These are phyloP conservation scores for Cystobasidiaceae sp. DNA, from an alignment of 1,284 basidiomycete genomes.

Conservation along the genomic window DNA sequence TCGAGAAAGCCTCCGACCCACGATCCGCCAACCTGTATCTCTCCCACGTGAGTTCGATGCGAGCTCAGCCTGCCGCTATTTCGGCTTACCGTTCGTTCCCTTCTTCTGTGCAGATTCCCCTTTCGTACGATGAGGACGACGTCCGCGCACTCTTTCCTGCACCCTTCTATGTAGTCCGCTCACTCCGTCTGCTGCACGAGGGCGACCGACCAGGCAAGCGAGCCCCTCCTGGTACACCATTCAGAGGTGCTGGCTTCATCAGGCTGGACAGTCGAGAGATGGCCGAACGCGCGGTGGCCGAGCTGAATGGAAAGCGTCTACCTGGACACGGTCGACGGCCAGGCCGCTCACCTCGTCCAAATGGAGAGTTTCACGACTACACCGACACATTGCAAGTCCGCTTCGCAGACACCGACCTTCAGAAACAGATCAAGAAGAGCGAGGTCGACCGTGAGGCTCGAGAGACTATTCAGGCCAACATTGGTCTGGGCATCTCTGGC, in stretches of 20 bases:
- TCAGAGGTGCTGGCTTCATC: conserved; percentile 23
- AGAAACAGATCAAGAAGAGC: conserved; percentile 15
- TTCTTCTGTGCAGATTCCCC: conserved; percentile 10
- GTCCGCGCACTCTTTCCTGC: conserved; percentile 13
- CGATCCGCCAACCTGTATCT: conserved; percentile 21
- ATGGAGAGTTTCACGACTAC: neutral
- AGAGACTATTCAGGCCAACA: neutral
- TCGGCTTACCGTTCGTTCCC: neutral
- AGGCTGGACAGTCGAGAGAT: conserved; percentile 8
- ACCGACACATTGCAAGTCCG: conserved; percentile 20
- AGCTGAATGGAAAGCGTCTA: conserved; percentile 24
- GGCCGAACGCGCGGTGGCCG: conserved; percentile 15
- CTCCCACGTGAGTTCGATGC: neutral
- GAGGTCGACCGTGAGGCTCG: neutral
- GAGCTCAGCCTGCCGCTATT: neutral
- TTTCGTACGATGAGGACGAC: conserved; percentile 23
- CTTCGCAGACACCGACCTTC: conserved; percentile 26
- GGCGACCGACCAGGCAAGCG: conserved; percentile 17
- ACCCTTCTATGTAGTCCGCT: neutral
- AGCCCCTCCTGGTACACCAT: neutral
- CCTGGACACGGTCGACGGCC: neutral
- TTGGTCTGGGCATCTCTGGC: neutral
- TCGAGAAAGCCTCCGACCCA: conserved; percentile 19
- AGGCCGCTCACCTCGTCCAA: neutral
- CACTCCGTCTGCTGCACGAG: conserved; percentile 7